A percentile compares a stretch with the other conserved stretches of the same genome.
phyloP scores from a whole-genome alignment of 2,329 filamentous ascomycete species.

The Fusarium tjaetaba region DNA sequence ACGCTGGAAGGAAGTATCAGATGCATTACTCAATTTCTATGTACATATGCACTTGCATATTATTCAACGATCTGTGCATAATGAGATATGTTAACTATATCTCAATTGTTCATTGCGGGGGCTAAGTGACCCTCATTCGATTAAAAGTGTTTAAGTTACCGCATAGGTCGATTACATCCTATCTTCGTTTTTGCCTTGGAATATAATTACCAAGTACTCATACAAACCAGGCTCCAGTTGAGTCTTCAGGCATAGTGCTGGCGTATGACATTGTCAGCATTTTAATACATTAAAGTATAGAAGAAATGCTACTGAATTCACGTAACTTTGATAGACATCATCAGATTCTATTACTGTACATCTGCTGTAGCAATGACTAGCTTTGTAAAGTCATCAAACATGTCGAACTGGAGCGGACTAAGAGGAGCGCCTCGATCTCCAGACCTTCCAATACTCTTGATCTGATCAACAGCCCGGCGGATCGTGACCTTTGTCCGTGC shows the following conservation, averaged over 20 bases:
- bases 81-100: background rate
- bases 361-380: background rate
- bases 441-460: background rate
- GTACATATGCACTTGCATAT: background rate
- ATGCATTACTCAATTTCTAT: background rate
- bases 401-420: background rate
- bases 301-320: too few relatives aligned
- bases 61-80: background rate
- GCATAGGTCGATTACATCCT: background rate
- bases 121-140: rapidly evolving
- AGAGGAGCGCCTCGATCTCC: background rate
- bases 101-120: background rate
- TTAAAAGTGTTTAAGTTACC: rapidly evolving
- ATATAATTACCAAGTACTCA: background rate
- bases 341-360: background rate
- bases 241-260: background rate
- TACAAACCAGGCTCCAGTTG: rapidly evolving
- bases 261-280: rapidly evolving
- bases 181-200: rapidly evolving
- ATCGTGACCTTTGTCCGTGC: background rate
- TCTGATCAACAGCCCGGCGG: background rate
- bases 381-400: background rate
- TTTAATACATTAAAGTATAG: background rate
- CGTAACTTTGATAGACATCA: rapidly evolving
- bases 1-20: too few relatives aligned